These are phyloP conservation scores for Globisporangium sylvaticum DNA, from an alignment of 352 stramenopile species.

Conservation along the genomic window DNA sequence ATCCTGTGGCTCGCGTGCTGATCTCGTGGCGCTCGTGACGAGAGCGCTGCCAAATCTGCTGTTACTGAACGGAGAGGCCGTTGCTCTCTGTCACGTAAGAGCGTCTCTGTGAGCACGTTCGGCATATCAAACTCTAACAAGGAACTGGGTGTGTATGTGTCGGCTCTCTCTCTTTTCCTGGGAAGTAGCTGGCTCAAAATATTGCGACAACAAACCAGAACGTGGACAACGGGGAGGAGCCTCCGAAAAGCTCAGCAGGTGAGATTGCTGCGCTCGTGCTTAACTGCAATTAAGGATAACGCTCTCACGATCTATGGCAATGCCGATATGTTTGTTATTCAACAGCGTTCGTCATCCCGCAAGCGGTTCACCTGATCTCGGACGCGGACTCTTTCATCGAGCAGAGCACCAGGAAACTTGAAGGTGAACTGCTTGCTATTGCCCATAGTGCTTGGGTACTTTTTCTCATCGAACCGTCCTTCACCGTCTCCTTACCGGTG, in stretches of 20 bases:
- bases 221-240: neutral
- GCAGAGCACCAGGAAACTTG: constrained; percentile 8
- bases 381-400: constrained; percentile 11
- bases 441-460: neutral
- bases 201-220: neutral
- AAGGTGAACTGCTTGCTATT: constrained; percentile 3
- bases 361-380: neutral
- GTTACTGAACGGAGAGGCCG: constrained; percentile 48
- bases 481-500: neutral
- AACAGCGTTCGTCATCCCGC: neutral
- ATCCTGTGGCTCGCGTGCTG: constrained; percentile 24
- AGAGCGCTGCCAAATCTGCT: constrained; percentile 40
- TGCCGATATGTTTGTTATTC: neutral
- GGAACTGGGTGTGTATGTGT: neutral
- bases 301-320: neutral
- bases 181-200: constrained; percentile 4
- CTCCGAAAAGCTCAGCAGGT: neutral
- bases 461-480: neutral
- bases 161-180: neutral
- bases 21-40: constrained; percentile 17
- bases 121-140: neutral
- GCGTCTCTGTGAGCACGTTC: neutral
- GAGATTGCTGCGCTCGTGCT: neutral
- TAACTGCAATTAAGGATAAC: neutral
- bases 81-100: constrained; percentile 33